phyloP scores from a whole-genome alignment of 2,329 filamentous ascomycete genomes.

The Venturia aucupariae region DNA sequence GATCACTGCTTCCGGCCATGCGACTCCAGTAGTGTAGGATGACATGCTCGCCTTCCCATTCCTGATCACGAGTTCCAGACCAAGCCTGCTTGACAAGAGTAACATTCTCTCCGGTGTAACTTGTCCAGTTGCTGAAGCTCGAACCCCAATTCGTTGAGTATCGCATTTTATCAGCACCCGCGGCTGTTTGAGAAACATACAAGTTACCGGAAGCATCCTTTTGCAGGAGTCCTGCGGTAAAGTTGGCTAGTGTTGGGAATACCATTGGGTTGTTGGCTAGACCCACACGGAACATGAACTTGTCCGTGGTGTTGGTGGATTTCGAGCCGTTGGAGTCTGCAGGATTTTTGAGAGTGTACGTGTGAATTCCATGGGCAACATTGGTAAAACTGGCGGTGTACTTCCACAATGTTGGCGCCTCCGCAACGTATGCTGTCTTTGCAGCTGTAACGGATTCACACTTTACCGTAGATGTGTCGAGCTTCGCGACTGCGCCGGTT shows the following conservation, averaged over 20 bases:
- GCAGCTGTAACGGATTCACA: background rate
- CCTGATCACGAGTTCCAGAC: slow-evolving; percentile 49
- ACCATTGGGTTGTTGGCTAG: slow-evolving; percentile 49
- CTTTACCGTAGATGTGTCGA: slow-evolving; percentile 32
- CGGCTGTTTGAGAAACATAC: slow-evolving; percentile 47
- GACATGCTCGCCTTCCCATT: slow-evolving; percentile 53
- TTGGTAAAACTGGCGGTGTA: slow-evolving; percentile 44
- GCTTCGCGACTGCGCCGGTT: slow-evolving; percentile 32
- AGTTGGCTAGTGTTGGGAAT: slow-evolving; percentile 48
- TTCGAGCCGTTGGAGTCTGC: background rate
- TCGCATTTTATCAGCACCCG: slow-evolving; percentile 53
- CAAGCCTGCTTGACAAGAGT: slow-evolving; percentile 43
- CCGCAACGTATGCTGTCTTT: slow-evolving; percentile 21
- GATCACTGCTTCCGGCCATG: slow-evolving; percentile 49
- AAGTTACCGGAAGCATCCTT: slow-evolving; percentile 31
- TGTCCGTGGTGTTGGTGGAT: slow-evolving; percentile 47
- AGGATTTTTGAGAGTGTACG: slow-evolving; percentile 47
- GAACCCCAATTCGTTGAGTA: slow-evolving; percentile 55
- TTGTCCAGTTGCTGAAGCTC: slow-evolving; percentile 49
- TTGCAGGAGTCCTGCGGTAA: slow-evolving; percentile 45
- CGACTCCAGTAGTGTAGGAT: slow-evolving; percentile 54
- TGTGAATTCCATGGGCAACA: slow-evolving; percentile 53
- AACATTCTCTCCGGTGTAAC: slow-evolving; percentile 43
- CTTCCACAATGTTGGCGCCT: slow-evolving; percentile 44
- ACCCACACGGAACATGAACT: slow-evolving; percentile 53